Evolutionary conservation across 345 rosid genomes (phyloP).

Genomic region (Microcos paniculata): DNA sequence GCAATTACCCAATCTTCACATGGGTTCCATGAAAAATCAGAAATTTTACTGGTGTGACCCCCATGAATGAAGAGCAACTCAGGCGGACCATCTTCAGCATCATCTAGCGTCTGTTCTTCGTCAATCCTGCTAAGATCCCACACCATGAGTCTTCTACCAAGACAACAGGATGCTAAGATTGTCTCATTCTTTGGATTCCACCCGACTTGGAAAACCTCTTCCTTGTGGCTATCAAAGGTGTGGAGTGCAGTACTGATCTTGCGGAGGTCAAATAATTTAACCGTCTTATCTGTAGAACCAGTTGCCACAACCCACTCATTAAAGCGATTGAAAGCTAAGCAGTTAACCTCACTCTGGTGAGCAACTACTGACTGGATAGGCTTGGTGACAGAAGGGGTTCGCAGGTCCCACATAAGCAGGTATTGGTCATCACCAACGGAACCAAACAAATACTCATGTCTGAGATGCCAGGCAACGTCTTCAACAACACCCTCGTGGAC

Average conservation of each 20-base stretch:
- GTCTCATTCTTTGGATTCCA: constrained; percentile 99
- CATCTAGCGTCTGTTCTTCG: constrained; percentile 75
- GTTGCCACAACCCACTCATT: constrained; percentile 99
- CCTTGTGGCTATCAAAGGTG: constrained; percentile 94
- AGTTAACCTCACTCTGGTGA: constrained; percentile 98
- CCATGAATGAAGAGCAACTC: constrained; percentile 98
- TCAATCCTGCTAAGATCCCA: constrained; percentile 99
- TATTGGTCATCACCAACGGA: constrained; percentile 98
- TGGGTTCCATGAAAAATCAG: constrained; percentile 99
- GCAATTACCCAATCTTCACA: constrained; percentile 97
- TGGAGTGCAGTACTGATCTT: constrained; percentile 83
- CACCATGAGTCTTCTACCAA: constrained; percentile 98
- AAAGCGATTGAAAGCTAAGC: constrained; percentile 96
- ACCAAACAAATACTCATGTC: constrained; percentile 96
- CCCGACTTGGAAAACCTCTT: constrained; percentile 99
- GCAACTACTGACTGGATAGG: constrained; percentile 94
- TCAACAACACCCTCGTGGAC: constrained; percentile 99
- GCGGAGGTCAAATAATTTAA: constrained; percentile 89
- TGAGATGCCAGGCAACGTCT: constrained; percentile 98
- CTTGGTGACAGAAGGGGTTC: constrained; percentile 66
- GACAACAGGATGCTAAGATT: constrained; percentile 96
- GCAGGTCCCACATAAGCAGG: constrained; percentile 88
- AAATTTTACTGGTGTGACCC: constrained; percentile 97
- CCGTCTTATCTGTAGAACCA: constrained; percentile 98
- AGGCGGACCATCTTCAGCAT: constrained; percentile 99